Percentiles rank a stretch among this genome's conserved stretches.
phyloP scores from a whole-genome alignment of 2,329 filamentous ascomycete genomes.

The Balansia obtecta region DNA sequence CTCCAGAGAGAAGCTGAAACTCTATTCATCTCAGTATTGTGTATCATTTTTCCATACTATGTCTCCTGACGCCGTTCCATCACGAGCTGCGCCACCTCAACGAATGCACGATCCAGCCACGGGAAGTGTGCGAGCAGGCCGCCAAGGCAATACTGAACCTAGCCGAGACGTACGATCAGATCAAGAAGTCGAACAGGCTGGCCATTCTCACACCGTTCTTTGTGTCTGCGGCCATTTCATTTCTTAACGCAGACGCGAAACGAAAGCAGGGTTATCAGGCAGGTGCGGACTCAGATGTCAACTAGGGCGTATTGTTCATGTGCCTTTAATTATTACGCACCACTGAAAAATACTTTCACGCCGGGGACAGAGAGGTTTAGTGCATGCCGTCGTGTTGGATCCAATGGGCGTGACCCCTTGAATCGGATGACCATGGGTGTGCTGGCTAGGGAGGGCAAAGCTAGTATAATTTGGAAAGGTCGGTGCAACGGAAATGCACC shows the following conservation, averaged over 20 bases:
- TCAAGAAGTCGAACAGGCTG: not conserved
- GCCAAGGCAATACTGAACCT: not conserved
- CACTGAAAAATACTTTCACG: too few relatives aligned
- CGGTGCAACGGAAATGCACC: too few relatives aligned
- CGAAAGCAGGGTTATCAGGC: not conserved
- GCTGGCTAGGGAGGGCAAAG: too few relatives aligned
- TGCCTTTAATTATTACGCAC: not conserved
- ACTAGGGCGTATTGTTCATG: not conserved
- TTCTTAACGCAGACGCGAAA: not conserved
- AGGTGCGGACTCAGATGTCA: not conserved
- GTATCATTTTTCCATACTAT: not conserved
- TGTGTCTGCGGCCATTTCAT: not conserved
- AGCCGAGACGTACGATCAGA: not conserved
- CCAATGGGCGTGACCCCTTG: too few relatives aligned
- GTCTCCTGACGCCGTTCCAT: not conserved
- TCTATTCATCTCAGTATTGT: not conserved
- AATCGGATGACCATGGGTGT: too few relatives aligned
- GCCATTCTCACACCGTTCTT: not conserved
- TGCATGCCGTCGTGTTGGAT: too few relatives aligned
- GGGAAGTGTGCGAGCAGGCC: not conserved
- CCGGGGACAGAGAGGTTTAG: too few relatives aligned
- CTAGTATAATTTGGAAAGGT: too few relatives aligned
- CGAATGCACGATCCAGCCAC: not conserved
- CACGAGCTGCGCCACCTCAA: not conserved
- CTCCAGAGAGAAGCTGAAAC: not conserved